These are phyloP conservation scores for Actinidia polygama DNA, from an alignment of 179 eudicot genomes.

Conservation along the genomic window DNA sequence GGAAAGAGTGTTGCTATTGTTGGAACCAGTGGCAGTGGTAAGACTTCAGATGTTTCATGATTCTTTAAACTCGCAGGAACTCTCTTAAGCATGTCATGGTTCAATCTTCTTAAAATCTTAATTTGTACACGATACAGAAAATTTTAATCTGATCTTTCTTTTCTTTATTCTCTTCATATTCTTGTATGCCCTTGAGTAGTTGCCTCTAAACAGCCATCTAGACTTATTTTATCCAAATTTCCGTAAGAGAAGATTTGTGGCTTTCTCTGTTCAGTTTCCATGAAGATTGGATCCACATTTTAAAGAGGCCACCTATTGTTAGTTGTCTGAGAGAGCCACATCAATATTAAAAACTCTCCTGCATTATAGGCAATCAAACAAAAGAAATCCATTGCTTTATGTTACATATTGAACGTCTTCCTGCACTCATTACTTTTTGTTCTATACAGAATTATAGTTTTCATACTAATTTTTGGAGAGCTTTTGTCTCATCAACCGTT, in stretches of 20 bases:
- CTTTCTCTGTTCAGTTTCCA: too few relatives aligned
- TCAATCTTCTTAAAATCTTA: background rate
- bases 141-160: background rate
- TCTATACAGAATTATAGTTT: background rate
- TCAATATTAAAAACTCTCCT: too few relatives aligned
- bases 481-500: background rate
- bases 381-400: background rate
- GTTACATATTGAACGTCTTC: background rate
- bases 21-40: conserved; percentile 99
- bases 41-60: conserved; percentile 28
- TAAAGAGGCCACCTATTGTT: background rate
- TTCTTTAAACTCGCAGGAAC: background rate
- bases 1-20: conserved; percentile 97
- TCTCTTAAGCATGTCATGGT: background rate
- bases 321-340: background rate
- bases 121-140: background rate
- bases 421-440: background rate
- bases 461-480: background rate
- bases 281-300: background rate
- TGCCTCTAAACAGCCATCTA: background rate
- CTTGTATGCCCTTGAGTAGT: background rate
- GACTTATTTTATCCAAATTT: background rate
- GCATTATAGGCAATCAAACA: background rate
- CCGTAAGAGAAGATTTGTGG: background rate
- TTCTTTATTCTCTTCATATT: background rate